phyloP scores from a whole-genome alignment of 805 yeast genomes.

The Spathaspora arborariae region DNA sequence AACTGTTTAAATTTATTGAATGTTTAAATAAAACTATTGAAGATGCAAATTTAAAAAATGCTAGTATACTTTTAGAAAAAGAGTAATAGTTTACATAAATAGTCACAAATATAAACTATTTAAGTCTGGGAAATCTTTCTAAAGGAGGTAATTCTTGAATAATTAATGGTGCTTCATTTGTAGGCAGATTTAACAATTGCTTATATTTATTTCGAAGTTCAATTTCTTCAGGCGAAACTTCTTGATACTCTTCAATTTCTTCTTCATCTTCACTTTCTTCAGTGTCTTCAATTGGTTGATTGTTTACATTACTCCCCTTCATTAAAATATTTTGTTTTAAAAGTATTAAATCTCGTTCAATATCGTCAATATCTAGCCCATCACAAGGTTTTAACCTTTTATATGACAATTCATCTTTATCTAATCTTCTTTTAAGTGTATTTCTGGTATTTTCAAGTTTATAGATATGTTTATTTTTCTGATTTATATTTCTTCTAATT shows the following conservation, averaged over 20 bases:
- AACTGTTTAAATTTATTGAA: constrained; percentile 51
- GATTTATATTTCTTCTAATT: constrained; percentile 16
- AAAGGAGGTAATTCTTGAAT: constrained; percentile 19
- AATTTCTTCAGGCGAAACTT: constrained; percentile 7
- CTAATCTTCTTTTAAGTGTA: neutral
- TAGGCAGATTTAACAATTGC: constrained; percentile 5
- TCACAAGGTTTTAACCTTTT: constrained; percentile 13
- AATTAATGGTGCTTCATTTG: neutral
- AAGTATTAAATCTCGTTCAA: constrained; percentile 20
- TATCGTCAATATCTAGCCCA: constrained; percentile 19
- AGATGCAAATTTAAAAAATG: constrained; percentile 77
- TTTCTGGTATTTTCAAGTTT: neutral
- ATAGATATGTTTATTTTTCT: constrained; percentile 1
- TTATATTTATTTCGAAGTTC: constrained; percentile 10
- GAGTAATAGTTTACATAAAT: constrained; percentile 12
- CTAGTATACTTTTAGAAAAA: constrained; percentile 69
- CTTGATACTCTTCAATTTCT: constrained; percentile 5
- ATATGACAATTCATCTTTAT: neutral
- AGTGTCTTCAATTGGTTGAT: constrained; percentile 4
- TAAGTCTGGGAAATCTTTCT: constrained; percentile 18
- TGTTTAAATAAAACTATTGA: constrained; percentile 57
- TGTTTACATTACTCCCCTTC: constrained; percentile 7
- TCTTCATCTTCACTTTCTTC: constrained; percentile 11
- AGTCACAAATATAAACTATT: neutral
- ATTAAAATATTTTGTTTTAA: constrained; percentile 12